Conservation (phyloP, 2,329 filamentous ascomycete species). For the Cladosporium sp. region DNA sequence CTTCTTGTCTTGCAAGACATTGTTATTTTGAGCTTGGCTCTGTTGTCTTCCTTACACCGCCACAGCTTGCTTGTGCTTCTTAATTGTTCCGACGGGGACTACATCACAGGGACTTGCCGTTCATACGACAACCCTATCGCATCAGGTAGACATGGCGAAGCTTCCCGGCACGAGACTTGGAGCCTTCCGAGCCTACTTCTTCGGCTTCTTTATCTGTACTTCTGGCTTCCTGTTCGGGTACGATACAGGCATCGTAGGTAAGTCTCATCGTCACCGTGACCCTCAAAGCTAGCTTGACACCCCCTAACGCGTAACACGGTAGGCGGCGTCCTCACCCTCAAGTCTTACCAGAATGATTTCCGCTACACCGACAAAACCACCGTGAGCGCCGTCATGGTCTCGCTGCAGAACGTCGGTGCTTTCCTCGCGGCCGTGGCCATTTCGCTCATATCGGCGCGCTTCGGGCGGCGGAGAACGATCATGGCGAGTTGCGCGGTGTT, state of each 20-base stretch:
- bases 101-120: not conserved
- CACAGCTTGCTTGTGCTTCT: not conserved
- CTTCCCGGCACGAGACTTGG: slow-evolving; percentile 27
- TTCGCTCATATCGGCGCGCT: slow-evolving; percentile 49
- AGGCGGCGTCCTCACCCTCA: slow-evolving; percentile 36
- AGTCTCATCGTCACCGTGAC: not conserved
- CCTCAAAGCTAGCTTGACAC: slow-evolving; percentile 30
- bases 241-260: slow-evolving; percentile 44
- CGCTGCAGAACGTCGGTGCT: slow-evolving; percentile 54
- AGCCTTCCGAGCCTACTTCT: slow-evolving; percentile 29
- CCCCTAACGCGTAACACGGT: slow-evolving; percentile 39
- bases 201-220: slow-evolving; percentile 30
- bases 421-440: slow-evolving; percentile 54
- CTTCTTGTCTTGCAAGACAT: slow-evolving; percentile 1
- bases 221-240: slow-evolving; percentile 40
- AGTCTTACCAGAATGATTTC: slow-evolving; percentile 31
- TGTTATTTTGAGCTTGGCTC: not conserved
- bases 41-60: not conserved
- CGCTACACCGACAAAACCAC: slow-evolving; percentile 30
- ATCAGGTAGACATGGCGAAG: slow-evolving; percentile 20
- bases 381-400: slow-evolving; percentile 44
- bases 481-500: slow-evolving; percentile 45
- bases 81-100: too few relatives aligned
- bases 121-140: not conserved
- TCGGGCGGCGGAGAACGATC: slow-evolving; percentile 48